Conservation (phyloP, 108 stramenopile genomes). For the Asterionellopsis glacialis region DNA sequence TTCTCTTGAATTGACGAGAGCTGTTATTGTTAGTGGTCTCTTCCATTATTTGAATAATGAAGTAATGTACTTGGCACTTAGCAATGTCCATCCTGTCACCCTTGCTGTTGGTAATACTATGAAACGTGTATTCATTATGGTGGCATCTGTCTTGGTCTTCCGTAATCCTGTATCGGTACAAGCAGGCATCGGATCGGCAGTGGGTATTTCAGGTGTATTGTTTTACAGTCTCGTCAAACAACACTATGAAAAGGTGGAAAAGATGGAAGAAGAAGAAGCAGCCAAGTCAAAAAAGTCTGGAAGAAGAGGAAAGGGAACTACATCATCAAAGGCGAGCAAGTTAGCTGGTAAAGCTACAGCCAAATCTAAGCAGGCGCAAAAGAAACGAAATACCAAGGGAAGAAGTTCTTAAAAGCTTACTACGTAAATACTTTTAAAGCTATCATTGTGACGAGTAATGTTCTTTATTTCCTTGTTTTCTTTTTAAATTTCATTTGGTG, state of each 20-base stretch:
- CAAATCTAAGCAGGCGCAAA: too few species aligned
- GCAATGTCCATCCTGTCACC: constrained; percentile 90
- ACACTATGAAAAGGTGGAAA: constrained; percentile 61
- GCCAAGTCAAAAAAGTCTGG: not conserved
- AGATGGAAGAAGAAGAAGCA: not conserved
- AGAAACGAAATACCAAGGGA: too few species aligned
- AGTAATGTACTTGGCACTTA: constrained; percentile 92
- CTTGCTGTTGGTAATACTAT: constrained; percentile 95
- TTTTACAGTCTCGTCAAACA: constrained; percentile 78
- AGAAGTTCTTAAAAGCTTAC: too few species aligned
- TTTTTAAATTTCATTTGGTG: too few species aligned
- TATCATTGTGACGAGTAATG: too few species aligned
- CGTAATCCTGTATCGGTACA: constrained; percentile 77
- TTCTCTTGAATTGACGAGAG: constrained; percentile 41
- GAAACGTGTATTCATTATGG: constrained; percentile 95
- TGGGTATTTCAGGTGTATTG: constrained; percentile 80
- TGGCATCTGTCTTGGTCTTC: constrained; percentile 91
- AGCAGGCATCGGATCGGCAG: constrained; percentile 68
- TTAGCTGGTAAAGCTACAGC: too few species aligned
- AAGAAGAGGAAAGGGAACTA: not conserved
- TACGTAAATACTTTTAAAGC: too few species aligned
- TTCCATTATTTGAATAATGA: constrained; percentile 96
- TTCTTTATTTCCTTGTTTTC: too few species aligned
- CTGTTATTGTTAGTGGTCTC: constrained; percentile 72
- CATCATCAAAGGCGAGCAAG: too few species aligned